A percentile compares a stretch with the other conserved stretches of the same genome.
Evolutionary conservation across 2,329 filamentous ascomycete species (phyloP).

Genomic region (Penicillium rolfsii): DNA sequence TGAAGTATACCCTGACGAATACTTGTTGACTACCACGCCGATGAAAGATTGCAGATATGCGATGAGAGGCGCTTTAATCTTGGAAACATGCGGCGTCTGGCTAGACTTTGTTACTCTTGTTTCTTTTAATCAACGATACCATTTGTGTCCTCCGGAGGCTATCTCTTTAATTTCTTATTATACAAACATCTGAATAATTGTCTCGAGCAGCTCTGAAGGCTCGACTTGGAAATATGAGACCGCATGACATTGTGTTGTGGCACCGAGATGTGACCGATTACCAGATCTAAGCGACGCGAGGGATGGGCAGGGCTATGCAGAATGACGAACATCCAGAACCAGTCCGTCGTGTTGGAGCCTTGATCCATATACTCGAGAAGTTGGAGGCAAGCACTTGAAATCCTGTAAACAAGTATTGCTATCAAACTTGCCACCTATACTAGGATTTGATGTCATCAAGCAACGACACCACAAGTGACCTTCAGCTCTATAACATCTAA

Average conservation of each 20-base stretch:
- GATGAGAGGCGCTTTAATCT: slow-evolving; percentile 10
- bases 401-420: no score
- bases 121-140: slow-evolving; percentile 30
- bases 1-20: slow-evolving; percentile 12
- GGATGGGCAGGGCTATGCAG: background rate
- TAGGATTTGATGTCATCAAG: background rate
- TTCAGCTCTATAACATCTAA: background rate
- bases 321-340: background rate
- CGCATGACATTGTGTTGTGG: background rate
- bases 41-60: background rate
- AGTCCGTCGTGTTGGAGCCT: no score
- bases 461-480: background rate
- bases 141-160: slow-evolving; percentile 16
- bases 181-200: background rate
- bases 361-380: no score
- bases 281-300: background rate
- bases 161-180: no score
- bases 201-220: background rate
- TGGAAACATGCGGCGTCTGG: slow-evolving; percentile 18
- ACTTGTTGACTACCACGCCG: slow-evolving; percentile 1
- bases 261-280: background rate
- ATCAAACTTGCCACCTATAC: background rate
- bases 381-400: no score
- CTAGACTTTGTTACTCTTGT: slow-evolving; percentile 16
- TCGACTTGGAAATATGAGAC: background rate